Evolutionary conservation across 192 early-diverging fungal genomes (phyloP).

Genomic region (Dimargaris verticillata): DNA sequence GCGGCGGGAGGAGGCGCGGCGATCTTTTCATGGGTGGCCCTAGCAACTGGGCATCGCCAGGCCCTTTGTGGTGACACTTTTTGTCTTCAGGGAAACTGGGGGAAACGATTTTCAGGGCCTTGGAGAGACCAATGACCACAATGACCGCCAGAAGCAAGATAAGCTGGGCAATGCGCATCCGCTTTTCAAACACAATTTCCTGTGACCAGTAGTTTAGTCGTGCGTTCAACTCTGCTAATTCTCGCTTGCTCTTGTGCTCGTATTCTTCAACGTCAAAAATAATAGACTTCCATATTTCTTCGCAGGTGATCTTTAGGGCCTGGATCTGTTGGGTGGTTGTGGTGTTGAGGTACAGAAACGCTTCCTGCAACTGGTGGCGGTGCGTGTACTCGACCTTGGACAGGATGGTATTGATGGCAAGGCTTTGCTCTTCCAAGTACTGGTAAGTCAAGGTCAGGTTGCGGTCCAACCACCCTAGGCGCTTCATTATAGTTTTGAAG

Average conservation of each 20-base stretch:
- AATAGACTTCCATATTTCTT: conserved; percentile 33
- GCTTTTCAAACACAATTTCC: conserved; percentile 34
- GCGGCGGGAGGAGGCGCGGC: no score
- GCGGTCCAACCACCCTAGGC: conserved; percentile 57
- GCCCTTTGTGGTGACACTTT: no score
- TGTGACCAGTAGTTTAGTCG: conserved; percentile 26
- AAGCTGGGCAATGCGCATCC: conserved; percentile 32
- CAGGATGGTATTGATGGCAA: conserved; percentile 46
- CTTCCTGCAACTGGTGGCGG: conserved; percentile 40
- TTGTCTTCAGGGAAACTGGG: conserved; percentile 27
- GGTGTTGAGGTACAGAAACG: conserved; percentile 49
- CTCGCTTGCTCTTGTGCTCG: conserved; percentile 23
- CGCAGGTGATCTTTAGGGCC: conserved; percentile 25
- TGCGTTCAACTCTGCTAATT: conserved; percentile 18
- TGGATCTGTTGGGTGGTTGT: conserved; percentile 44
- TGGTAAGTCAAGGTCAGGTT: conserved; percentile 59
- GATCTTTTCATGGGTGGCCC: no score
- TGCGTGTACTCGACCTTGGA: conserved; percentile 38
- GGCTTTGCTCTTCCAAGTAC: conserved; percentile 64
- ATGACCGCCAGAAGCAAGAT: conserved; percentile 26
- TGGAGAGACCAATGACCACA: conserved; percentile 24
- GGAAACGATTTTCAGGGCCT: conserved; percentile 25
- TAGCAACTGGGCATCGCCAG: no score
- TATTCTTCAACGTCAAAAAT: conserved; percentile 30
- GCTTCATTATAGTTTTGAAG: conserved; percentile 82